These are phyloP conservation scores for Aspergillus bertholletiae DNA, from an alignment of 495 filamentous ascomycete species.

Conservation along the genomic window DNA sequence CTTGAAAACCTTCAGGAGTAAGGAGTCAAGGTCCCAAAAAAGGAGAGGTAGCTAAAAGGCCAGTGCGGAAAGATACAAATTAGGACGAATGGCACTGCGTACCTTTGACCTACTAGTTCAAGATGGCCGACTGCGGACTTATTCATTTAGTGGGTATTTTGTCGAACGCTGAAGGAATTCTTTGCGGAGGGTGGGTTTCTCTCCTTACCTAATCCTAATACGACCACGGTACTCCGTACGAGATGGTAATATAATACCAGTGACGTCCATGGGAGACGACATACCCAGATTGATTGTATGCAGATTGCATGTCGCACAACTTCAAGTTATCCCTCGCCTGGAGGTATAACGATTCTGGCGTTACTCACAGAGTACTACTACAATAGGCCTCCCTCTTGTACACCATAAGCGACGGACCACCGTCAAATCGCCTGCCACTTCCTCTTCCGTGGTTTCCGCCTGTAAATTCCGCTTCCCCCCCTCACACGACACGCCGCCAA, in stretches of 20 bases:
- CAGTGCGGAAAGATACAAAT: not conserved
- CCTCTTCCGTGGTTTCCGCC: not conserved
- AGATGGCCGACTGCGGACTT: not conserved
- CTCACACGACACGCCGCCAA: conserved; percentile 12
- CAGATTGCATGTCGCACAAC: too few species aligned
- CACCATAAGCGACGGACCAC: not conserved
- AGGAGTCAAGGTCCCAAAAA: not conserved
- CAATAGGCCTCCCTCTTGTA: not conserved
- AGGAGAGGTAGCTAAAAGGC: not conserved
- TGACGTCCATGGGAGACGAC: not conserved
- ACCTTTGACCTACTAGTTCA: not conserved
- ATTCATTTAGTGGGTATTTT: not conserved
- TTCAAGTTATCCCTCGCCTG: too few species aligned
- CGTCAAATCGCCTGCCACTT: not conserved
- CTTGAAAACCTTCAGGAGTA: not conserved
- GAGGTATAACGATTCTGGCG: too few species aligned
- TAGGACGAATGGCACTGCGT: not conserved
- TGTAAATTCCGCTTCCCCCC: not conserved
- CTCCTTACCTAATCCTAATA: not conserved
- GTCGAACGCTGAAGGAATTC: not conserved
- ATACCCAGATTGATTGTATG: too few species aligned
- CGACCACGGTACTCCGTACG: not conserved
- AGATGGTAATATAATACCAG: not conserved
- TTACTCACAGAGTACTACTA: too few species aligned
- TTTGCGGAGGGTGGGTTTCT: not conserved